Base-by-base conservation (phyloP, 2,329 filamentous ascomycete species). In the Myriangium duriaei region DNA sequence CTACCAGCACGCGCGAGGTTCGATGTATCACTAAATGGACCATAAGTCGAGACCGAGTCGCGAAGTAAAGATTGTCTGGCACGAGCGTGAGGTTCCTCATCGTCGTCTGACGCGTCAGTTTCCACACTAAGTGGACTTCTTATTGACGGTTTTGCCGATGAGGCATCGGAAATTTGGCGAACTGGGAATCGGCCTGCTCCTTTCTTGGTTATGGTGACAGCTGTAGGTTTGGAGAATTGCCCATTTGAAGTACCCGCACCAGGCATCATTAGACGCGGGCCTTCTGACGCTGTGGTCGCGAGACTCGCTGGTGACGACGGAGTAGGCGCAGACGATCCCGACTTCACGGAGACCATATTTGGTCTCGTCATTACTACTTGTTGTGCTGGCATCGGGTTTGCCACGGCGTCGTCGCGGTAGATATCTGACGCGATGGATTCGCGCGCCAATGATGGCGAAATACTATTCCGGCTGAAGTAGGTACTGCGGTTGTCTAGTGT, bases 291-390 rank as follows among this genome's bases (percentile, higher is more conserved):
- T 14, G 47, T 44, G 11, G 39, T 39, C 28, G 17, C 31, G 1
- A 84, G 83, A 12, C 80, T 68, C 10, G 63, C 54, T 3, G 55
- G 61, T 41, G 67, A 61, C 1, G 57, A 57, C n/a, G n/a, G n/a
- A 15, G 61, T 58, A 29, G 28, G 17, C 17, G 26, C 2, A 35
- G 37, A 30, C 28, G 40, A 34, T 39, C 37, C 34, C 65, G 81
- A 81, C 59, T 85, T 91, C 47, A 98, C 86, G 51, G 84, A 94
- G 55, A 98, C 86, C 54, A 96, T 79, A 24, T 85, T 87, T 7
- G 91, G 85, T 61, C 91, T 92, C 46, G 81, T 82, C 43, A 86
- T 76, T 55, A 88, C 81, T 42, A 84, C 81, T 37, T 86, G 91
- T 52, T 91, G 85, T 1, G 86, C 85, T 1, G 87, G 80, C 40